Base-by-base conservation (phyloP, 2,329 filamentous ascomycete genomes). In the Fusarium aywerte region DNA sequence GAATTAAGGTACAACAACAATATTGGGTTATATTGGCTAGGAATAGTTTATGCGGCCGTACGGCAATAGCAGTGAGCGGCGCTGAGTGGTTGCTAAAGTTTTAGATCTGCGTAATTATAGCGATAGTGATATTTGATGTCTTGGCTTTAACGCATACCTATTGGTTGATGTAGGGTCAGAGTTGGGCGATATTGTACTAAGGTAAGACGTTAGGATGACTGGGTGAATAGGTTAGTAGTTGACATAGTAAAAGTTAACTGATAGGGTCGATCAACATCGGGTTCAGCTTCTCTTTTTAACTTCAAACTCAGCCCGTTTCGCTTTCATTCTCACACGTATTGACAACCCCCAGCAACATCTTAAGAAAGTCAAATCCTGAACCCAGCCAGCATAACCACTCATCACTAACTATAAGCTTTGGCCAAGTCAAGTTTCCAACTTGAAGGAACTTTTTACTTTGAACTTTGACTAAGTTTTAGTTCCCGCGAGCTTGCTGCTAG, bases 401-500 rank as follows among this genome's bases (percentile, higher is more conserved):
- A 27, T 27, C 16, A 25, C 8, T 23, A 23, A 13, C 9, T 13
- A 40, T 23, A 47, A 62, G 54, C 40, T 59, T 47, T 33, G 42
- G 13, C 20, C 50, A 50, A 16, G 38, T 33, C 45, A 18, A 48
- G 31, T 48, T 25, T 27, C 16, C 60, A 38, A 35, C 61, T 50
- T 35, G 21, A 48, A 29, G 32, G 21, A 35, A 45, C 50, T 54
- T 16, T 27, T 33, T n/a, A 20, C 25, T 18, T 18, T 36, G 39
- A 29, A 20, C 25, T 21, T 43, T 15, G 39, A 38, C 38, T 63
- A 63, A 63, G 33, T 40, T 42, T 59, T 66, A 70, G 68, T 43
- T 70, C 67, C 68, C 67, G 68, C 11, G 49, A 50, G 33, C 54
- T 54, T 45, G 51, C n/a, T 9, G 5, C 16, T 21, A 23, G 18